Evolutionary conservation across 805 yeast genomes (phyloP), one percentile per base, ranked within the genome.

Genomic region (Saccharomycopsis babjevae): DNA sequence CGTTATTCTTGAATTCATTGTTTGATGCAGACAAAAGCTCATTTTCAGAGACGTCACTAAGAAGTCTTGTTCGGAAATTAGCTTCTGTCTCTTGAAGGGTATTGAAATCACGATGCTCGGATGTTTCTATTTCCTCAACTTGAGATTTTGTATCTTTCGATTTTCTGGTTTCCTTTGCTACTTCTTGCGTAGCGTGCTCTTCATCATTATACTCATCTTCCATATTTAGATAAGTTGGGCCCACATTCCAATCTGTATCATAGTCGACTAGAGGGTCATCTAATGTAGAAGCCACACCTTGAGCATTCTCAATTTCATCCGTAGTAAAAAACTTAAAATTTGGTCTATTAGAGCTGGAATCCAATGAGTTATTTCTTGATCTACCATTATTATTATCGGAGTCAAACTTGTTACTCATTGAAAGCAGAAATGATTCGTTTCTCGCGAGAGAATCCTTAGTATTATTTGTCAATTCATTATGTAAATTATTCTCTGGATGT

Each of bases 251-350:
- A 66, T 83, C 78, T 7, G 89, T 84, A 68, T 88, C 86, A 68
- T 84, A 88, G 69, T 88, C 94, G 25, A 87, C 81, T 0, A 81
- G 79, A 1, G 79, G 77, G 66, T 82, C 79, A 64, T 84, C 88
- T 66, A 86, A 70, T 1, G 93, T 86, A 1, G 97, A 88, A 0
- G 93, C 79, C 5, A 72, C 76, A 56, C 97, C 97, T 59, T 88
- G 94, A 0, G 98, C 97, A 57, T 80, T 77, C 67, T 87, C 92
- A 55, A 93, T 85, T 66, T 90, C 94, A 60, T 88, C 89, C 3
- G 86, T 77, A 11, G 93, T 83, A 72, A 93, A 93, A 70, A 92
- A 93, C 63, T 83, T 81, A 74, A 94, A 93, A 60, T 84, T 77
- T 15, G 73, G 64, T 38, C 61, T 40, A 25, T 54, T 57, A 18